Evolutionary conservation across 2,329 filamentous ascomycete species (phyloP), one percentile per base, ranked within the genome.

Genomic region (Colletotrichum lini): DNA sequence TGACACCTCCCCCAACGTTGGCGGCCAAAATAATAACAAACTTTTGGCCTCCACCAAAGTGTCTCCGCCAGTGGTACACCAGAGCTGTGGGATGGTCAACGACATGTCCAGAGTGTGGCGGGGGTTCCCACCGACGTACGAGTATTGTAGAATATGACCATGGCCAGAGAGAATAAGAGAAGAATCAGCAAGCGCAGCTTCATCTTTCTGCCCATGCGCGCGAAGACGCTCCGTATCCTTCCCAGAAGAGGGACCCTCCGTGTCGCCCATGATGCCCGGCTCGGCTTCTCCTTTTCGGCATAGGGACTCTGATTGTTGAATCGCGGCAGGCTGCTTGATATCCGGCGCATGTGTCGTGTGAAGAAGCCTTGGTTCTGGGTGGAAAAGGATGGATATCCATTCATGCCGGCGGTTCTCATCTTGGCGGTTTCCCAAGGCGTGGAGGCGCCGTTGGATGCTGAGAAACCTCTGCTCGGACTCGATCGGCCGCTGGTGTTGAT

Each of bases 1-100:
- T 98, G 9, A 99, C 96, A 77, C 96, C 96, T 71, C 96, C 96
- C 59, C 96, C 96, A 74, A 97, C 89, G 78, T 99, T 99, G 66
- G 96, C 95, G 30, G 93, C 95, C 23, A 98, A 86, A 73, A 99
- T 95, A 65, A 99, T 93, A 74, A 99, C 96, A 78, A 93, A 95
- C 78, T 98, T 98, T 79, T 92, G 91, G 23, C 96, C 96, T 59
- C 94, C 94, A 61, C 96, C 95, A 4, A 97, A 84, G 57, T 92
- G 88, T 82, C 93, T 88, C 77, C 94, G 90, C 85, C 94, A 98
- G 80, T 84, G 83, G 76, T 89, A 89, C 44, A 86, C 77, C 6
- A 90, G 78, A 30, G 87, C 87, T 89, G 76, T 52, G 21, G n/a
- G 15, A 49, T 56, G 40, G 74, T 82, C 73, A 83, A 77, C 49